Percentiles rank a stretch among this genome's conserved stretches.
Conservation (phyloP, 805 yeast species). For the Yamadazyma sp. region DNA sequence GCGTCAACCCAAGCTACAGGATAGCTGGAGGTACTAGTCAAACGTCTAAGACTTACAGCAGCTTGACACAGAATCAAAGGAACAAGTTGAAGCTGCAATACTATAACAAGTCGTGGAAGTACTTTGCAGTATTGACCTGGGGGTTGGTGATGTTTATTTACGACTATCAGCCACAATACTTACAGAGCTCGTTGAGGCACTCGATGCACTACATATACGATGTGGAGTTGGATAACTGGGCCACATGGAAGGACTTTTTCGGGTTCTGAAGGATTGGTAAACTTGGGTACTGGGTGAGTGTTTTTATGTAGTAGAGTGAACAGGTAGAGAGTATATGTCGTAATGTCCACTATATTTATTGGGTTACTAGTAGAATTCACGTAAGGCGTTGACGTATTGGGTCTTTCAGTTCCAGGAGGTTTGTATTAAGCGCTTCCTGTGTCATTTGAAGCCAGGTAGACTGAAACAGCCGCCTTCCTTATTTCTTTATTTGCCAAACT, state of each 20-base stretch:
- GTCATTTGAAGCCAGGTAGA: too few relatives aligned
- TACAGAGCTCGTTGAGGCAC: constrained; percentile 64
- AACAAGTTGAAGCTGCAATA: constrained; percentile 27
- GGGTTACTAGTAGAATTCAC: too few relatives aligned
- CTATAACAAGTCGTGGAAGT: constrained; percentile 50
- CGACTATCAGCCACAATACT: constrained; percentile 56
- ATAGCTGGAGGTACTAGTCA: constrained; percentile 5
- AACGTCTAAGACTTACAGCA: constrained; percentile 13
- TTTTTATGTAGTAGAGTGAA: too few relatives aligned
- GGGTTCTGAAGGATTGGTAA: constrained; percentile 31
- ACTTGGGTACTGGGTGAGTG: too few relatives aligned
- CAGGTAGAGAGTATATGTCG: too few relatives aligned
- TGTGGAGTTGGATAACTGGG: constrained; percentile 53
- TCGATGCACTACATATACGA: constrained; percentile 74
- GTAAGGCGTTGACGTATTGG: too few relatives aligned
- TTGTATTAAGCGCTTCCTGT: too few relatives aligned
- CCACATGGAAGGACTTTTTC: constrained; percentile 44
- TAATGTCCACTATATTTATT: too few relatives aligned
- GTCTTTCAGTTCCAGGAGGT: too few relatives aligned
- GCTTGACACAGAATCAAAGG: constrained; percentile 34
- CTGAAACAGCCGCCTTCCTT: too few relatives aligned
- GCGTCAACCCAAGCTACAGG: constrained; percentile 30
- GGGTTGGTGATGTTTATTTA: constrained; percentile 72
- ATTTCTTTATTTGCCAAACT: too few relatives aligned
- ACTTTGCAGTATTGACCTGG: constrained; percentile 68